Base-by-base conservation (phyloP, 257 asterid genomes). In the Forsythia suspensa region DNA sequence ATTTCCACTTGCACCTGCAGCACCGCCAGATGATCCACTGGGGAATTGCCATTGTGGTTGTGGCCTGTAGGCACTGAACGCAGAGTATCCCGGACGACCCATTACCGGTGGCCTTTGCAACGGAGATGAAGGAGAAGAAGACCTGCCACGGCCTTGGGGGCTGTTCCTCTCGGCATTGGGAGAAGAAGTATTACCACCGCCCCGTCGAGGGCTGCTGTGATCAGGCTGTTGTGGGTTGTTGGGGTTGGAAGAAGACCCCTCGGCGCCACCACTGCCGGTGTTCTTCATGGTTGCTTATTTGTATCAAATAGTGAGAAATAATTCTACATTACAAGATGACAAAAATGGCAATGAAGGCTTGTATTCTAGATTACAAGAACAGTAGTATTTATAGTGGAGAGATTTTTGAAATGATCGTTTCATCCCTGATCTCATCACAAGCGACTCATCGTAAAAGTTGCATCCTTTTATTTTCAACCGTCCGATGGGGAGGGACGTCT, bases 1-100 rank as follows among this genome's bases (percentile, higher is more conserved):
- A 78, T 48, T 13, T 15, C 20, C 59, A 48, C 20, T 48, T 48
- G 20, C 59, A 6, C 48, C 69, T 4, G 48, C 75, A 2, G 13
- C 61, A 1, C 29, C 65, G 4, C 57, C 77, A 0, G 70, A 71
- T 0, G 34, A n/a, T 13, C 6, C 74, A n/a, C 4, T 66, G 10
- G 76, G 80, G n/a, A 44, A 16, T 3, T 39, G 37, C 13, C 6
- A 0, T 39, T 15, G 51, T 0, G 77, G 63, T 21, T 57, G 29
- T 1, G 81, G 72, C n/a, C 77, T 7, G 74, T 79, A 79, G 0
- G 80, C 76, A 0, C 40, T 9, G 73, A 85, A 85, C 8, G 88
- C 88, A 2, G 84, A 72, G 0, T 21, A 41, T 37, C 88, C 85
- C 0, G 82, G 82, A 1, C 51, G 57, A 2, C 88, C 86, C 80